Conservation (phyloP, 306 rosid genomes). For the Vachellia pachyceras region DNA sequence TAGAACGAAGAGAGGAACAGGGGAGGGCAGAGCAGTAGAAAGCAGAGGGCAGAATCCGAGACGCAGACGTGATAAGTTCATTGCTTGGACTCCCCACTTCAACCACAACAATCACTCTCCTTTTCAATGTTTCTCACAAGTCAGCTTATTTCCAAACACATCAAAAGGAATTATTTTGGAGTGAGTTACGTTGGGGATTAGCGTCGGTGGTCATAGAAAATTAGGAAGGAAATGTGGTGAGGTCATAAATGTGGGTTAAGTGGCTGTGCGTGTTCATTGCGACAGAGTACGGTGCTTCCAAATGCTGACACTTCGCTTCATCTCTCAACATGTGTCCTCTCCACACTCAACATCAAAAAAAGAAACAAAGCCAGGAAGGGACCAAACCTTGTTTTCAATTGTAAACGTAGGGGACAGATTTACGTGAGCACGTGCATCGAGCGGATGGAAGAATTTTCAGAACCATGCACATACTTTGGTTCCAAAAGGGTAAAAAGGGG, state of each 20-base stretch:
- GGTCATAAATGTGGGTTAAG: constrained; percentile 10
- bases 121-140: constrained; percentile 42
- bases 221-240: constrained; percentile 4
- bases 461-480: background rate
- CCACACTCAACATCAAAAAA: background rate
- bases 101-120: constrained; percentile 43
- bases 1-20: constrained; percentile 42
- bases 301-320: constrained; percentile 32
- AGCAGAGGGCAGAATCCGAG: constrained; percentile 29
- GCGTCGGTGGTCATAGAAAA: background rate
- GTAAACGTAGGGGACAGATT: background rate
- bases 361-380: background rate
- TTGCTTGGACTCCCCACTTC: constrained; percentile 54
- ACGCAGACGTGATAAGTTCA: constrained; percentile 35
- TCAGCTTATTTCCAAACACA: background rate
- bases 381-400: background rate
- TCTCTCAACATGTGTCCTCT: constrained; percentile 20
- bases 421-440: background rate
- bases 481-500: background rate
- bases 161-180: background rate
- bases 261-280: background rate
- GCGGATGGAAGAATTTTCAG: background rate
- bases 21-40: background rate
- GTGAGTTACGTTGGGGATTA: background rate
- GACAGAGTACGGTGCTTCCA: constrained; percentile 21